phyloP scores from a whole-genome alignment of 148 eudicot species.

The Limonium bicolor region DNA sequence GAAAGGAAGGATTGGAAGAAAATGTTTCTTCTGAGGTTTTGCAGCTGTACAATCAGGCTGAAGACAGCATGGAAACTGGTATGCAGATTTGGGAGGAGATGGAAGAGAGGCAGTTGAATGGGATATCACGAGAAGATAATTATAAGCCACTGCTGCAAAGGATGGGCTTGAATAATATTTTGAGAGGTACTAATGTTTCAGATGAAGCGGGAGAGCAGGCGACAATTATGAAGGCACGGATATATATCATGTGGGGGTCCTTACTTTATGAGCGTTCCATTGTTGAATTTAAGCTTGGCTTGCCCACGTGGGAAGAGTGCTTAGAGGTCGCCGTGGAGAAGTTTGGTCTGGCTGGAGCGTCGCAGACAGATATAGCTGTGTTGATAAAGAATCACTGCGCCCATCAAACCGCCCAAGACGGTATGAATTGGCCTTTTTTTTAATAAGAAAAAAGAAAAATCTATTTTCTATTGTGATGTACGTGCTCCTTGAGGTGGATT shows the following conservation, averaged over 20 bases:
- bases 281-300: conserved; percentile 66
- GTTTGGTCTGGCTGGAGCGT: conserved; percentile 84
- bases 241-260: conserved; percentile 84
- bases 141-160: conserved; percentile 44
- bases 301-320: conserved; percentile 92
- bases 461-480: not conserved
- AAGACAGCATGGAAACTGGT: conserved; percentile 88
- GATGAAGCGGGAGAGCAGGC: conserved; percentile 74
- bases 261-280: conserved; percentile 88
- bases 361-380: conserved; percentile 68
- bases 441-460: not conserved
- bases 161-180: conserved; percentile 51
- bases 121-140: conserved; percentile 56
- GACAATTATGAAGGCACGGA: conserved; percentile 60
- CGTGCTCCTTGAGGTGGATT: not conserved
- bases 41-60: conserved; percentile 70
- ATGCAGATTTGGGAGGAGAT: conserved; percentile 97
- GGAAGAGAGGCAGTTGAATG: conserved; percentile 78
- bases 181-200: conserved; percentile 26
- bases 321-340: conserved; percentile 87
- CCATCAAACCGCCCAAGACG: conserved; percentile 60
- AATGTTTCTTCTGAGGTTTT: conserved; percentile 41
- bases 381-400: conserved; percentile 94
- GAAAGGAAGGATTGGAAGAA: conserved; percentile 25
- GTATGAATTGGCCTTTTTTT: conserved; percentile 11